These are phyloP conservation scores for Leucocoprinus leucothites DNA, from an alignment of 768 basidiomycete species.

Conservation along the genomic window DNA sequence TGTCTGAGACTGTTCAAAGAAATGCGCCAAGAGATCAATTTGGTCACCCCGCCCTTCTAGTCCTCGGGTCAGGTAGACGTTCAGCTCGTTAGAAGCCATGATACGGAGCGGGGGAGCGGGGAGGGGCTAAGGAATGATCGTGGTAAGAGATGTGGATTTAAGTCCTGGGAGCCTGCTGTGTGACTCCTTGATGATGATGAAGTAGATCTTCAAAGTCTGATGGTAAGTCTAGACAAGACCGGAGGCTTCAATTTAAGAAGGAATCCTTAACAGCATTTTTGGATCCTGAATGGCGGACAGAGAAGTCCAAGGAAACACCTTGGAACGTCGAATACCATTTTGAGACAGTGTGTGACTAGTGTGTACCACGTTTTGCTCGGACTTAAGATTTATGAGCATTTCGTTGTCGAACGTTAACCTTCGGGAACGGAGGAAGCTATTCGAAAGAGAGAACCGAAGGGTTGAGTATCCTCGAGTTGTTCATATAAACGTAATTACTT, in stretches of 20 bases:
- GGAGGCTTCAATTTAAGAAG: not conserved
- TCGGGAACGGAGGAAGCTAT: not conserved
- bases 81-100: not conserved
- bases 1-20: slow-evolving; percentile 41
- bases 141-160: not conserved
- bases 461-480: too few relatives aligned
- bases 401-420: not conserved
- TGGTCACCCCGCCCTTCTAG: slow-evolving; percentile 36
- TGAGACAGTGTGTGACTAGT: too few relatives aligned
- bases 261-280: not conserved
- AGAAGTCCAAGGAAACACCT: not conserved
- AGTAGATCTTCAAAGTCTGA: not conserved
- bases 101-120: not conserved
- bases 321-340: too few relatives aligned
- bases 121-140: not conserved
- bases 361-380: too few relatives aligned
- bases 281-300: not conserved
- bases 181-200: not conserved
- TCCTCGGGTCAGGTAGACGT: slow-evolving; percentile 24
- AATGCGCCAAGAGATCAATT: slow-evolving; percentile 28
- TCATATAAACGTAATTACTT: too few relatives aligned
- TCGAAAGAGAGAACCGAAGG: too few relatives aligned
- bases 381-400: slow-evolving; percentile 7
- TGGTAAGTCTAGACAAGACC: not conserved
- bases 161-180: not conserved